These are phyloP conservation scores for Halophytophthora batemanensis DNA, from an alignment of 352 stramenopile species.

Conservation along the genomic window DNA sequence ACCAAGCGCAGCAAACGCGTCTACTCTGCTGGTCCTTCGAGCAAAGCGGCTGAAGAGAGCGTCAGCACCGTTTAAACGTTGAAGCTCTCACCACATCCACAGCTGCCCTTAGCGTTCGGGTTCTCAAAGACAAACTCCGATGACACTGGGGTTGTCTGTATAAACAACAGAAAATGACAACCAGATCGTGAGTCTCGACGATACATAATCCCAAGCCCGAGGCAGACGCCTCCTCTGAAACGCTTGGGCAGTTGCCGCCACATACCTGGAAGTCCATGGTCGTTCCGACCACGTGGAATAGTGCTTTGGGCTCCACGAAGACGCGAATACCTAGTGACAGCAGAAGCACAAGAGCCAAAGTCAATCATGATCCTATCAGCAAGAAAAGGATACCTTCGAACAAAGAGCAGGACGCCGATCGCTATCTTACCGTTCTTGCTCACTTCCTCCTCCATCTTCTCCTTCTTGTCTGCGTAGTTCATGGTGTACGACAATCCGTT, in stretches of 20 bases:
- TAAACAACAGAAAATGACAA: constrained; percentile 1
- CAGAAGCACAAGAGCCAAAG: constrained; percentile 3
- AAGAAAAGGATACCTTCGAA: constrained; percentile 4
- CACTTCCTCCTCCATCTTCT: constrained; percentile 94
- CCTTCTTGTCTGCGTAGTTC: constrained; percentile 97
- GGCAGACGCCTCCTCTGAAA: not conserved
- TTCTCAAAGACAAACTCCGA: constrained; percentile 99
- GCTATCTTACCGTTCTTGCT: constrained; percentile 64
- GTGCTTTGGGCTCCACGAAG: constrained; percentile 98
- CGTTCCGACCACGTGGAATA: constrained; percentile 98
- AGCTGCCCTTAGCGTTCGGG: constrained; percentile 99
- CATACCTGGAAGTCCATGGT: constrained; percentile 96
- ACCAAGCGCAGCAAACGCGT: constrained; percentile 13
- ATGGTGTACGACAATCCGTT: constrained; percentile 99
- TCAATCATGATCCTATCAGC: constrained; percentile 1
- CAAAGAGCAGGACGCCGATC: not conserved
- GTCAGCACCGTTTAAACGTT: constrained; percentile 89
- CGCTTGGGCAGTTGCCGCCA: not conserved
- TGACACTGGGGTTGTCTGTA: constrained; percentile 93
- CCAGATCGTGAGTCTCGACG: too few species aligned
- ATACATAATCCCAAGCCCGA: not conserved
- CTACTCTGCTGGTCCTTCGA: constrained; percentile 7
- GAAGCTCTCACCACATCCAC: constrained; percentile 99
- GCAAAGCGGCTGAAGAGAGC: constrained; percentile 3
- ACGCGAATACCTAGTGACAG: constrained; percentile 86